These are phyloP conservation scores for Botrytis hyacinthi DNA, from an alignment of 2,329 filamentous ascomycete species.

Conservation along the genomic window DNA sequence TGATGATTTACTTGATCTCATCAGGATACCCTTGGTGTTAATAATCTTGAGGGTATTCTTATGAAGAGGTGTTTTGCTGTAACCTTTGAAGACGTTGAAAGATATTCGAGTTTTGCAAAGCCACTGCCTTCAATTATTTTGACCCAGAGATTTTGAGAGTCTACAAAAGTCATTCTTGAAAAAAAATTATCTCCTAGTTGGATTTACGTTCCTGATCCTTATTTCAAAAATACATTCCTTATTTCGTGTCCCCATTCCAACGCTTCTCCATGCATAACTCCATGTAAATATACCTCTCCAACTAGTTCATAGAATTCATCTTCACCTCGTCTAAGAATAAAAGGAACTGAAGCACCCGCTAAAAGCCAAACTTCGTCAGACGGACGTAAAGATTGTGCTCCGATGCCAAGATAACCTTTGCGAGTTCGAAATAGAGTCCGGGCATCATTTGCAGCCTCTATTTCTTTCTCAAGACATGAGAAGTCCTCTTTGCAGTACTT, in stretches of 20 bases:
- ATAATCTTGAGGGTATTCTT: neutral
- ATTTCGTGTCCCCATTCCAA: neutral
- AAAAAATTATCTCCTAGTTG: too few species aligned
- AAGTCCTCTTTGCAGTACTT: neutral
- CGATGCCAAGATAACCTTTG: constrained; percentile 16
- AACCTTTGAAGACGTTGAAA: neutral
- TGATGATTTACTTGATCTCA: too few species aligned
- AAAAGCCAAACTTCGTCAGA: constrained; percentile 23
- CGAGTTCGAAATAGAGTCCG: constrained; percentile 10
- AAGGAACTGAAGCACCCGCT: constrained; percentile 19
- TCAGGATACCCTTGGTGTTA: neutral
- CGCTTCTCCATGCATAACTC: constrained; percentile 26
- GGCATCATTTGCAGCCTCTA: constrained; percentile 8
- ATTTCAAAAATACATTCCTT: neutral
- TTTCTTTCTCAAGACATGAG: neutral
- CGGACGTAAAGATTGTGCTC: constrained; percentile 14
- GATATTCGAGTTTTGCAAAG: neutral
- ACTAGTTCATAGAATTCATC: constrained; percentile 21
- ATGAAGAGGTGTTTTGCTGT: neutral
- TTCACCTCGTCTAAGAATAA: constrained; percentile 16
- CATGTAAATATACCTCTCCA: constrained; percentile 26
- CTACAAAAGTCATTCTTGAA: neutral
- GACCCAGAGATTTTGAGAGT: too few species aligned
- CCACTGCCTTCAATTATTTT: neutral
- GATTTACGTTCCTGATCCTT: neutral